Base-by-base conservation (phyloP, 1,284 basidiomycete species). In the Pseudozyma thailandica region DNA sequence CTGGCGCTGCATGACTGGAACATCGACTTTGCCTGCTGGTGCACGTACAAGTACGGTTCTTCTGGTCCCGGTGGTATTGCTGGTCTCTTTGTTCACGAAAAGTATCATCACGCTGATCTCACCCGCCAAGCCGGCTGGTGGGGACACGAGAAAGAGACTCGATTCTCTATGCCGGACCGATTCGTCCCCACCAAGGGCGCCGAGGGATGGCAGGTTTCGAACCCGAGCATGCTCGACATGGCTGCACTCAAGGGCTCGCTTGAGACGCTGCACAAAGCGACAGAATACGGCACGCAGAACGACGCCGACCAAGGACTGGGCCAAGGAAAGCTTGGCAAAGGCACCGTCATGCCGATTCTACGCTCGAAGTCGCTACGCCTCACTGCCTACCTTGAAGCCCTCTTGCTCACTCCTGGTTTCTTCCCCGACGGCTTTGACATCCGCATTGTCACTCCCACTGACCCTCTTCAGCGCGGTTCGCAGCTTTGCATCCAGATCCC, bases 21-120 rank as follows among this genome's bases (percentile, higher is more conserved):
- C 63, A 90, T 93, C 73, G 95, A 98, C 84, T 98, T 98, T 83
- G 95, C 94, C 0, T 75, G 69, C 30, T 82, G 79, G 93, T 80
- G 80, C 61, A 80, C 77, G 37, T 80, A 81, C 65, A 81, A 79
- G 74, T 99, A 98, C 84, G 88, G 97, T 54, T 98, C 96, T 83
- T 90, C 93, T 13, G 93, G 96, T 1, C 94, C 95, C 5, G 94
- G 95, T 15, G 93, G 91, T 13, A 95, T 98, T 54, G 96, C 90
- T n/a, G 96, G 94, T 6, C 85, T 94, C 49, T 96, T 90, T 82
- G 86, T 96, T 15, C 93, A 96, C 80, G 89, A 91, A 66, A 90
- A 89, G 78, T 94, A 80, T 80, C 69, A 68, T 37, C 20, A 77
- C 44, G 62, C 54, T 10, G 41, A 43, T 20, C 61, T 69, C 70